Percentiles rank a stretch among this genome's conserved stretches.
Evolutionary conservation across 2,329 filamentous ascomycete species (phyloP).

Genomic region (Neoarthrinium moseri): DNA sequence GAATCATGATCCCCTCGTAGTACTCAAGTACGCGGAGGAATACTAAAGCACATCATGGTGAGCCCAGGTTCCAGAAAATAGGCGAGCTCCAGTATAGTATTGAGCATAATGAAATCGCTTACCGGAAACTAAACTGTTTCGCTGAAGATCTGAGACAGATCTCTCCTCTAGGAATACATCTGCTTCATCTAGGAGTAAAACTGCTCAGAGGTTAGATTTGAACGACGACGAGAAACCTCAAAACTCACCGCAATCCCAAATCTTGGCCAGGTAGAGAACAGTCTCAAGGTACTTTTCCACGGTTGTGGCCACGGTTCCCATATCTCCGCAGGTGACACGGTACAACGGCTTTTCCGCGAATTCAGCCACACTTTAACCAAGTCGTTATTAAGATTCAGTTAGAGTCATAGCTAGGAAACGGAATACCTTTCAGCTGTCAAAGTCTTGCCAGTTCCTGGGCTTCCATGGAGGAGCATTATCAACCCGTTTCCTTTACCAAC

Average conservation of each 20-base stretch:
- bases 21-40: no score
- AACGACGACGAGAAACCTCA: no score
- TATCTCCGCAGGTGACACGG: conserved; percentile 26
- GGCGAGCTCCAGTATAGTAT: no score
- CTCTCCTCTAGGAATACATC: conserved; percentile 36
- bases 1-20: no score
- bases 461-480: conserved; percentile 4
- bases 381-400: no score
- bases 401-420: neutral
- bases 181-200: conserved; percentile 37
- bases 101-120: no score
- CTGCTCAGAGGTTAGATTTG: neutral
- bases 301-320: conserved; percentile 27
- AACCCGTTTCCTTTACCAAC: conserved; percentile 9
- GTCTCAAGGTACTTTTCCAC: conserved; percentile 31
- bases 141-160: conserved; percentile 27
- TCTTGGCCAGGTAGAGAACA: conserved; percentile 28
- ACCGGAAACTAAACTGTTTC: conserved; percentile 34
- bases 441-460: conserved; percentile 8
- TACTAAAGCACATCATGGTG: no score
- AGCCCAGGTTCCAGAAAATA: no score
- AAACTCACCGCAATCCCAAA: conserved; percentile 24
- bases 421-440: conserved; percentile 6
- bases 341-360: conserved; percentile 33
- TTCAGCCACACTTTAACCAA: conserved; percentile 27